Percentiles rank a stretch among this genome's conserved stretches.
Conservation (phyloP, 768 basidiomycete genomes). For the Cystobasidium tubakii region DNA sequence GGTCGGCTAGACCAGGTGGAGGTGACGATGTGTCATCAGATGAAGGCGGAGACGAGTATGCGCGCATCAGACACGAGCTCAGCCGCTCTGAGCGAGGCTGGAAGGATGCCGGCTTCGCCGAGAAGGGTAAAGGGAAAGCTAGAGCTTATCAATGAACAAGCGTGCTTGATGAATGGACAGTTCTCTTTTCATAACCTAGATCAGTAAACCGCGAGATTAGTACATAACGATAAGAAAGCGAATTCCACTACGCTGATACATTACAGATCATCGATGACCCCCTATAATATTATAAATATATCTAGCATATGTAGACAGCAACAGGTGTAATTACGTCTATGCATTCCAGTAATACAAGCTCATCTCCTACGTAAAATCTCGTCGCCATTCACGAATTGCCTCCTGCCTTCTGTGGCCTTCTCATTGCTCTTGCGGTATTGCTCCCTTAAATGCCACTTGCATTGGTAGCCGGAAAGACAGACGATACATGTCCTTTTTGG, state of each 20-base stretch:
- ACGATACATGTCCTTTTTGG: slow-evolving; percentile 97
- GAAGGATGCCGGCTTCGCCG: slow-evolving; percentile 13
- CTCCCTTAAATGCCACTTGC: slow-evolving; percentile 49
- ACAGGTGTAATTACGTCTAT: neutral
- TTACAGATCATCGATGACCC: too few species aligned
- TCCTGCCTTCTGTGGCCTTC: neutral
- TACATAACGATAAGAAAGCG: too few species aligned
- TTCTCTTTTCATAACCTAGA: too few species aligned
- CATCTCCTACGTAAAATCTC: neutral
- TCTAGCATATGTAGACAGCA: slow-evolving; percentile 3
- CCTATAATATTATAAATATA: too few species aligned
- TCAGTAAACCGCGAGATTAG: too few species aligned
- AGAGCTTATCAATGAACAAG: slow-evolving; percentile 11
- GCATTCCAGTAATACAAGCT: neutral
- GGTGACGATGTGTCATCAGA: slow-evolving; percentile 15
- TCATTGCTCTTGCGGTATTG: neutral
- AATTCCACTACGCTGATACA: too few species aligned
- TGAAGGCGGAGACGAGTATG: slow-evolving; percentile 34
- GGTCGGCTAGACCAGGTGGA: neutral
- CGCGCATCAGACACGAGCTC: slow-evolving; percentile 24
- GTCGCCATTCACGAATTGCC: neutral
- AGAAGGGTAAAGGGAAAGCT: slow-evolving; percentile 33
- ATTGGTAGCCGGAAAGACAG: slow-evolving; percentile 72
- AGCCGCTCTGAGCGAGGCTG: slow-evolving; percentile 18
- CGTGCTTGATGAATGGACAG: too few species aligned